Base-by-base conservation (phyloP, 2,329 filamentous ascomycete genomes). In the Calonectria multiphialidica region DNA sequence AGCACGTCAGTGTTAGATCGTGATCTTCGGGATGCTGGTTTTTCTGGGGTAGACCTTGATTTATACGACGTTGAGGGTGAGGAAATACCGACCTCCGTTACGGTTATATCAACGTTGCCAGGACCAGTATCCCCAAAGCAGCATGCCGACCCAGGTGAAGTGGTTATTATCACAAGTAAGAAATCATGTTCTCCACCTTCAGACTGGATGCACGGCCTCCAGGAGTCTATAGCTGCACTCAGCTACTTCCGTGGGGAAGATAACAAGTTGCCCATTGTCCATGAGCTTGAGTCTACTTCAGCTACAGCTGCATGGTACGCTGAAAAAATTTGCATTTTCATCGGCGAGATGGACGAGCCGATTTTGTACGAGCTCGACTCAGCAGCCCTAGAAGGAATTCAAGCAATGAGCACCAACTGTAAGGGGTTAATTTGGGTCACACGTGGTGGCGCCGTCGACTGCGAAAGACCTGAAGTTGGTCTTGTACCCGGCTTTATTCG, bases 291-390 rank as follows among this genome's bases (percentile, higher is more conserved):
- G 50, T 57, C 50, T 16, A 35, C 2, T 15, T 15, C 50, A 33
- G 21, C 50, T n/a, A n/a, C n/a, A n/a, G n/a, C n/a, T n/a, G n/a
- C n/a, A 16, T 33, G 7, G 18, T 57, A 35, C 28, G 50, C 50
- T 16, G 50, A 18, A 2, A 68, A 68, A 47, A 18, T 66, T 10
- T 68, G 65, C 42, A 21, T 72, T 7, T 72, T 72, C 21, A 18
- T 72, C 5, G 70, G 70, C 18, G 74, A 76, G 61, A 59, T 76
- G 8, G 68, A 69, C 2, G 47, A 67, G 1, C 59, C 49, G 13
- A 42, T 45, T n/a, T 30, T 64, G 5, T 18, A 16, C 18, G 25
- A 66, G n/a, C 23, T 68, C 5, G 65, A 68, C 21, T 1, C 35
- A 9, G 57, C 35, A 4, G 13, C 44, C 5, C 25, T 72, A 3